Evolutionary conservation across 116 monocot species (phyloP).

Genomic region (Thalassia testudinum): DNA sequence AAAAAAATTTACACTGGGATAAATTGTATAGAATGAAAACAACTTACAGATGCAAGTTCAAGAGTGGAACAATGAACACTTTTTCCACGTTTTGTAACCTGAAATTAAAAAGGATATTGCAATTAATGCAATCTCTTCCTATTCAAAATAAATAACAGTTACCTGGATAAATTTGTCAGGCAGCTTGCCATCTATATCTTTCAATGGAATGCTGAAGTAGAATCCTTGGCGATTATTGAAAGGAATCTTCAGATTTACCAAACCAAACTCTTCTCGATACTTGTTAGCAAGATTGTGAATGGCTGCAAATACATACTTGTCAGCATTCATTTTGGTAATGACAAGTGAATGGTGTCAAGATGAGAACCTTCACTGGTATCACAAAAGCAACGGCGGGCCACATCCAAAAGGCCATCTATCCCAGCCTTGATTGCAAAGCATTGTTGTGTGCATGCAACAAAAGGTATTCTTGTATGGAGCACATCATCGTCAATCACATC

Average conservation of each 20-base stretch:
- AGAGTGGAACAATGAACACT: conserved; percentile 86
- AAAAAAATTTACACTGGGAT: no score
- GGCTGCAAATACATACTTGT: conserved; percentile 36
- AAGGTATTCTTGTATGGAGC: conserved; percentile 80
- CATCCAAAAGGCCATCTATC: conserved; percentile 86
- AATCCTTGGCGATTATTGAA: conserved; percentile 88
- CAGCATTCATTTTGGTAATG: neutral
- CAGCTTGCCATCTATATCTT: conserved; percentile 70
- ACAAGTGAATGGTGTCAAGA: neutral
- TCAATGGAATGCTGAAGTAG: conserved; percentile 89
- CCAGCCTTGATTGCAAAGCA: conserved; percentile 97
- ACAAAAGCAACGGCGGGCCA: conserved; percentile 87
- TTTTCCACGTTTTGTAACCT: conserved; percentile 94
- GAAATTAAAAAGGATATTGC: conserved; percentile 2
- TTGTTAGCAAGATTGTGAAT: conserved; percentile 88
- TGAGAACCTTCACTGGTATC: conserved; percentile 90
- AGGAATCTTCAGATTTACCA: conserved; percentile 86
- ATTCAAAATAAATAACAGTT: conserved; percentile 5
- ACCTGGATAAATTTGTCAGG: conserved; percentile 96
- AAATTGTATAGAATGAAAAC: no score
- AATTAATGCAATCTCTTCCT: neutral
- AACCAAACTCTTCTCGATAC: conserved; percentile 77
- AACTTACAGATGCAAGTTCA: conserved; percentile 96
- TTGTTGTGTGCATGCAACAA: conserved; percentile 91
- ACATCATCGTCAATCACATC: conserved; percentile 86